Evolutionary conservation across 495 filamentous ascomycete species (phyloP), one percentile per base, ranked within the genome.

Genomic region (Lophium mytilinum): DNA sequence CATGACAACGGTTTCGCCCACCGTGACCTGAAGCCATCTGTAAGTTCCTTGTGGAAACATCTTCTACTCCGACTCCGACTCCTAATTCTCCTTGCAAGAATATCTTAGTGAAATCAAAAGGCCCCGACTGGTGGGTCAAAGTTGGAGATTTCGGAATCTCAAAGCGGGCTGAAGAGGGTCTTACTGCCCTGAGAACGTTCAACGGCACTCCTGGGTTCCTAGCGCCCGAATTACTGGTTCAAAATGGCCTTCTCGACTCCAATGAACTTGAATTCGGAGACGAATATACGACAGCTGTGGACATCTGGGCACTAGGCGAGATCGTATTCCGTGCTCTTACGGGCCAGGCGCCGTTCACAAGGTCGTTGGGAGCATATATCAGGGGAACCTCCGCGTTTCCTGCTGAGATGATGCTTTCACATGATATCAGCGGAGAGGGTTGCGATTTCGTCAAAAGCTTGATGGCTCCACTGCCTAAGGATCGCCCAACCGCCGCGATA

Each of bases 1-100:
- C 63, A 68, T 52, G 50, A 60, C 0, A 53, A 56, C 36, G 63
- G 49, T 10, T 66, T 64, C 66, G 69, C 60, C 68, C 52, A 75
- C 45, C 21, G 62, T 10, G 65, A 67, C 39, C 52, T 67, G 15
- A 67, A 67, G 49, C 62, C 62, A 18, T 17, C 17, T 14, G 65
- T 67, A 40, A 53, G 65, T 56, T 12, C 7, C 14, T 30, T 24
- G 2, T 46, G n/a, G n/a, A n/a, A n/a, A n/a, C n/a, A n/a, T n/a
- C n/a, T n/a, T n/a, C n/a, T n/a, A n/a, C n/a, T n/a, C n/a, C n/a
- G n/a, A n/a, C n/a, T n/a, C n/a, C n/a, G n/a, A n/a, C n/a, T 21
- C 41, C 52, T 47, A 50, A 24, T 15, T 30, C 37, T 15, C 39
- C 9, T 41, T n/a, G n/a, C n/a, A 18, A 67, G 65, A 67, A 67